Percentiles rank a stretch among this genome's conserved stretches.
These are phyloP conservation scores for Acanthamoeba quina DNA, from an alignment of 208 protist species.

Conservation along the genomic window DNA sequence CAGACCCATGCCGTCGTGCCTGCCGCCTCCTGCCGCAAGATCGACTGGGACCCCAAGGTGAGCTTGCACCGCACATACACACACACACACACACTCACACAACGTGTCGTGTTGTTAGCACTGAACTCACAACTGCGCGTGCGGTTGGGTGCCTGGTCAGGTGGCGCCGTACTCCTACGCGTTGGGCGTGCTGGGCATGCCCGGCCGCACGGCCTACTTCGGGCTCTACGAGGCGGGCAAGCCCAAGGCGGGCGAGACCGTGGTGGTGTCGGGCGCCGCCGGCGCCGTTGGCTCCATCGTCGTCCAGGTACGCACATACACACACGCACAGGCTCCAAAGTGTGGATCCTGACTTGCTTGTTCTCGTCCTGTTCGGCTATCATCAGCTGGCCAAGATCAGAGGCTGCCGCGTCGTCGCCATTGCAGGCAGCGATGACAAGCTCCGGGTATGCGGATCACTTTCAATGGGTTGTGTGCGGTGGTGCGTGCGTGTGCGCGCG, in stretches of 20 bases:
- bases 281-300: conserved; percentile 82
- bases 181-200: conserved; percentile 69
- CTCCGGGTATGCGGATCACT: background rate
- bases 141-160: background rate
- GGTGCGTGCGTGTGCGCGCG: too few species aligned
- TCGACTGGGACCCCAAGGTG: conserved; percentile 59
- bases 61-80: background rate
- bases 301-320: conserved; percentile 27
- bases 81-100: background rate
- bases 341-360: background rate
- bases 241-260: conserved; percentile 84
- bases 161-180: conserved; percentile 60
- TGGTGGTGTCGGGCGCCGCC: conserved; percentile 82
- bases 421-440: conserved; percentile 82
- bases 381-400: conserved; percentile 74
- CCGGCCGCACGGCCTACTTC: conserved; percentile 72
- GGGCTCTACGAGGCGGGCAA: conserved; percentile 63
- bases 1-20: conserved; percentile 21
- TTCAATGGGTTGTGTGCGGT: conserved; percentile 15
- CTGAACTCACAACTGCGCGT: background rate
- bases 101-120: background rate
- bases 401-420: conserved; percentile 79
- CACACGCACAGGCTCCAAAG: background rate
- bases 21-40: background rate
- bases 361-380: too few species aligned